These are phyloP conservation scores for Xylaria castorea DNA, from an alignment of 495 filamentous ascomycete species.

Conservation along the genomic window DNA sequence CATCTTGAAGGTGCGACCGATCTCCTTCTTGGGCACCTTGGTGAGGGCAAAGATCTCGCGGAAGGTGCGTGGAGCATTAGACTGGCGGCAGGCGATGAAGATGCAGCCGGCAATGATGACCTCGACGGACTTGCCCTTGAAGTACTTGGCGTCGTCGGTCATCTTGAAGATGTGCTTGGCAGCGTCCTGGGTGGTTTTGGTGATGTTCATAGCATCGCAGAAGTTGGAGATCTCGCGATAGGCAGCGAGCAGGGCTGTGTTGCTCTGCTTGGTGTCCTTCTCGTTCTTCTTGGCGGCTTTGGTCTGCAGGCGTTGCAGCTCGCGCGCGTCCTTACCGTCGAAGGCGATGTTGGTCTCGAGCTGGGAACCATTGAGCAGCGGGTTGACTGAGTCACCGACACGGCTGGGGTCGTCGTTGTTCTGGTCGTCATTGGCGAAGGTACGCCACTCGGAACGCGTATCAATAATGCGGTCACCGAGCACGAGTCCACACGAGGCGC, in stretches of 20 bases:
- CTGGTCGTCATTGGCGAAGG: conserved; percentile 96
- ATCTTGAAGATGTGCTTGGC: conserved; percentile 95
- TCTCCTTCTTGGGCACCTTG: conserved; percentile 95
- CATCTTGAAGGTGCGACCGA: conserved; percentile 92
- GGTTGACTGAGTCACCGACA: conserved; percentile 91
- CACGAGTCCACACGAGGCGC: conserved; percentile 89
- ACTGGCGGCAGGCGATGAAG: conserved; percentile 95
- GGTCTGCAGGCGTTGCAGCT: conserved; percentile 86
- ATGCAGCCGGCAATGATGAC: conserved; percentile 94
- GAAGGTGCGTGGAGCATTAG: conserved; percentile 85
- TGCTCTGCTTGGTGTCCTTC: conserved; percentile 87
- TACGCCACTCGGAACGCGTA: conserved; percentile 96
- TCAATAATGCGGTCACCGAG: conserved; percentile 90
- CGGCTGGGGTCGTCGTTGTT: conserved; percentile 92
- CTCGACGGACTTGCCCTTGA: conserved; percentile 95
- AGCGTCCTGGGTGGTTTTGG: conserved; percentile 78
- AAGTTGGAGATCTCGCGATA: conserved; percentile 87
- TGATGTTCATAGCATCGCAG: conserved; percentile 84
- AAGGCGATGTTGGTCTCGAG: conserved; percentile 89
- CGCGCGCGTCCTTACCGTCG: conserved; percentile 72
- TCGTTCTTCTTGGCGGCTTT: conserved; percentile 90
- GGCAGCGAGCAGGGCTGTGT: conserved; percentile 70
- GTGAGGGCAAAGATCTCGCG: conserved; percentile 90
- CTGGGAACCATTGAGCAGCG: conserved; percentile 88
- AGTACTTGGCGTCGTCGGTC: conserved; percentile 86